Base-by-base conservation (phyloP, 2,329 filamentous ascomycete species). In the Microthyrium microscopicum region DNA sequence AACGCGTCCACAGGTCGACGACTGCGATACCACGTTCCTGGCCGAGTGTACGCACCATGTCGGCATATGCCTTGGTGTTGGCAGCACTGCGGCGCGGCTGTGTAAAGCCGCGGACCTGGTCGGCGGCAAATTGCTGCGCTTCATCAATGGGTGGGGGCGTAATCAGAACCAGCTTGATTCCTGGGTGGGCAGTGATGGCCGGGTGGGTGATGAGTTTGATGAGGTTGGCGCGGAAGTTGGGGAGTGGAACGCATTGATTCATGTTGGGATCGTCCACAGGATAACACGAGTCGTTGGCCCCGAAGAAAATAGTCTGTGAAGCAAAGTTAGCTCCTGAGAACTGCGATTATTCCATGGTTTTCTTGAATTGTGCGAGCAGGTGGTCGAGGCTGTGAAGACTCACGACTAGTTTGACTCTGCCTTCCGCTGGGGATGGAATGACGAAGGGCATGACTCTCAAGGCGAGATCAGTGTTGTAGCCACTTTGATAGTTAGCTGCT, bases 231-330 rank as follows among this genome's bases (percentile, higher is more conserved):
- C 70, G 73, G 60, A 83, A 95, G 39, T 72, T 57, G 1, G 75
- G 66, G n/a, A 93, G 54, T 1, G 81, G 70, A 5, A 95, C 69
- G 51, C 87, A 73, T 54, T 95, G 89, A 7, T 62, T 61, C 32
- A 70, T 73, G 4, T 62, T 62, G n/a, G n/a, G n/a, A n/a, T n/a
- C n/a, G 4, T 66, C 61, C 24, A 68, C 58, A 3, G 72, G 67
- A 3, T 91, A 53, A 35, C 74, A 74, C 3, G 87, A 77, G 54
- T 95, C 89, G 50, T 98, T 95, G 44, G 89, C 82, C 13, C 89
- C 89, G 39, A 94, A 74, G 42, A 92, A 76, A 38, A 93, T 57
- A 25, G 78, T 34, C 30, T 25, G 22, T 25, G n/a, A n/a, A n/a
- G n/a, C n/a, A n/a, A 25, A 13, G 22, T 25, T 25, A 25, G 22